phyloP scores from a whole-genome alignment of 2,329 filamentous ascomycete species.

The Xylariales sp. region DNA sequence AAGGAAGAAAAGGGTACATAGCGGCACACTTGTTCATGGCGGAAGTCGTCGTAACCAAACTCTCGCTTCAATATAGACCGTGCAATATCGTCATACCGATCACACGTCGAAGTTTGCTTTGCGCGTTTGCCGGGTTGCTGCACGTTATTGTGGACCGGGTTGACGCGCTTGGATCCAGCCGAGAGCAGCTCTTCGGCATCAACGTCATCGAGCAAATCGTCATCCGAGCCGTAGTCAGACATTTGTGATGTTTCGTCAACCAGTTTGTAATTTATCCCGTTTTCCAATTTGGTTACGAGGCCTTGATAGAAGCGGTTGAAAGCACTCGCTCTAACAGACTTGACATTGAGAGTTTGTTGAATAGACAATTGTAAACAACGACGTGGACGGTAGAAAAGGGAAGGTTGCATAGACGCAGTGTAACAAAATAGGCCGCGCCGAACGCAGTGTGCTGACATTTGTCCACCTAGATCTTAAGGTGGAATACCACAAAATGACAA shows the following conservation, averaged over 20 bases:
- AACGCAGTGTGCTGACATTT: too few species aligned
- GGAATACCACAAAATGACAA: too few species aligned
- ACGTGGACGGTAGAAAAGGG: too few species aligned
- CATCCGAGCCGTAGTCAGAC: slow-evolving; percentile 51
- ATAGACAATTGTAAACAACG: too few species aligned
- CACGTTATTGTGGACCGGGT: not conserved
- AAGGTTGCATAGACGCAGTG: too few species aligned
- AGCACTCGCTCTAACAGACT: not conserved
- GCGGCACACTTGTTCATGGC: slow-evolving; percentile 55
- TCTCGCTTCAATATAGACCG: slow-evolving; percentile 51
- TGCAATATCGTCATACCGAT: slow-evolving; percentile 29
- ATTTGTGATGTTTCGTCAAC: slow-evolving; percentile 35
- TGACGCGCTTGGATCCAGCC: slow-evolving; percentile 33
- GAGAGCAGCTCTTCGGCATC: slow-evolving; percentile 39
- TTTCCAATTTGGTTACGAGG: not conserved
- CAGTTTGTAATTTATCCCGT: not conserved
- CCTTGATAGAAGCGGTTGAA: not conserved
- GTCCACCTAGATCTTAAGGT: too few species aligned
- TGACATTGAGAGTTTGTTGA: not conserved
- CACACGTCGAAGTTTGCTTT: slow-evolving; percentile 4
- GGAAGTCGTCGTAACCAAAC: slow-evolving; percentile 56
- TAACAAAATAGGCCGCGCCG: too few species aligned
- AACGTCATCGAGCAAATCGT: slow-evolving; percentile 50
- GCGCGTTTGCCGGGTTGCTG: slow-evolving; percentile 31
- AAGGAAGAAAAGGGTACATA: not conserved